Percentiles rank a stretch among this genome's conserved stretches.
Conservation (phyloP, 2,329 filamentous ascomycete species). For the Lithohypha guttulata region DNA sequence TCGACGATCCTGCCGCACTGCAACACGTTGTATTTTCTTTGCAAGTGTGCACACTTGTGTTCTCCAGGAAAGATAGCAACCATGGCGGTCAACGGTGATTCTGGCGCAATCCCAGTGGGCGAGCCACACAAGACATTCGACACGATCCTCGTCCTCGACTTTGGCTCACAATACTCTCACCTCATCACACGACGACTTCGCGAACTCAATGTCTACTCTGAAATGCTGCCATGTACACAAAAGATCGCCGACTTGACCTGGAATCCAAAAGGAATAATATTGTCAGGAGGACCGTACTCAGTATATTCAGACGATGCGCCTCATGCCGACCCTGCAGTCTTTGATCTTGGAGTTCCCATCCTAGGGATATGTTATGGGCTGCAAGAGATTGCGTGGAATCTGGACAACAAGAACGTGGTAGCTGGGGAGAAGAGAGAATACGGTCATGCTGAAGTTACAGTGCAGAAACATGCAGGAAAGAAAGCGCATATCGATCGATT, state of each 20-base stretch:
- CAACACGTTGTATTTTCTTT: too few species aligned
- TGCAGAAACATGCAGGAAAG: conserved; percentile 45
- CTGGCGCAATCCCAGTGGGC: conserved; percentile 18
- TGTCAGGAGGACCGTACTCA: conserved; percentile 62
- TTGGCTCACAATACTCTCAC: conserved; percentile 57
- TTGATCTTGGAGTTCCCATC: conserved; percentile 59
- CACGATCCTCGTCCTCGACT: conserved; percentile 28
- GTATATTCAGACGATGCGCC: conserved; percentile 71
- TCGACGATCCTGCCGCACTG: too few species aligned
- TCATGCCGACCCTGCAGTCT: conserved; percentile 71
- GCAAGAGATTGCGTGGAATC: conserved; percentile 64
- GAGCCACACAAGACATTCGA: conserved; percentile 26
- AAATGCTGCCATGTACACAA: conserved; percentile 80
- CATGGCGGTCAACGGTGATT: conserved; percentile 22
- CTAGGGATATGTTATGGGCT: conserved; percentile 52
- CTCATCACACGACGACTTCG: conserved; percentile 65
- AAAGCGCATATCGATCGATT: conserved; percentile 61
- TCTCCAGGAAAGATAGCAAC: too few species aligned
- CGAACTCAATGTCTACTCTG: conserved; percentile 70
- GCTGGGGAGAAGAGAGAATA: conserved; percentile 61
- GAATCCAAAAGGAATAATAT: conserved; percentile 74
- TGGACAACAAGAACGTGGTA: conserved; percentile 52
- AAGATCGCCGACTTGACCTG: conserved; percentile 66
- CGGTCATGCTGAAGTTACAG: conserved; percentile 56
- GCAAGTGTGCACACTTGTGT: too few species aligned